phyloP scores from a whole-genome alignment of 768 basidiomycete genomes.

The Rickenella mellea region DNA sequence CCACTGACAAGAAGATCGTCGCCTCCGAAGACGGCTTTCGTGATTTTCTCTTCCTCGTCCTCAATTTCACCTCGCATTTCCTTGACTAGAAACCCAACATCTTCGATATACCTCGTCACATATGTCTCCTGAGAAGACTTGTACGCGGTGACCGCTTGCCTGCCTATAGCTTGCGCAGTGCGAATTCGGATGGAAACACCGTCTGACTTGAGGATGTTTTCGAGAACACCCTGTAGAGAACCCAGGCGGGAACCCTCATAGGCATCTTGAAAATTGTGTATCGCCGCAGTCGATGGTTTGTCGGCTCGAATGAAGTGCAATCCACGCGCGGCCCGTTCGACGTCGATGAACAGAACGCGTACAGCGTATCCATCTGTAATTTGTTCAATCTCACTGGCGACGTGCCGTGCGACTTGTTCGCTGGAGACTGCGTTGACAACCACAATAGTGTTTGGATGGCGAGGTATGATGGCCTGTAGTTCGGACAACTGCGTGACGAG shows the following conservation, averaged over 20 bases:
- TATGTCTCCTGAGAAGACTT: no score
- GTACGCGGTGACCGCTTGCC: neutral
- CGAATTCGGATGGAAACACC: no score
- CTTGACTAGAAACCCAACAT: slow-evolving; percentile 30
- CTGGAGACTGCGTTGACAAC: slow-evolving; percentile 23
- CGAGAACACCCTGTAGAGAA: neutral
- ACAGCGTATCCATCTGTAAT: slow-evolving; percentile 17
- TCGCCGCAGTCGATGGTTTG: slow-evolving; percentile 34
- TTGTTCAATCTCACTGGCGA: slow-evolving; percentile 14
- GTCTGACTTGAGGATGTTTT: neutral
- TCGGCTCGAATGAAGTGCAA: slow-evolving; percentile 37
- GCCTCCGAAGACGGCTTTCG: slow-evolving; percentile 13
- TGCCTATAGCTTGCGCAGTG: neutral
- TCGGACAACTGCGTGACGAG: slow-evolving; percentile 35
- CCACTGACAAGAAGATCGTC: slow-evolving; percentile 20
- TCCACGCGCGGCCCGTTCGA: slow-evolving; percentile 47
- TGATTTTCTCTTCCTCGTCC: slow-evolving; percentile 54
- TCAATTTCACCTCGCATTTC: slow-evolving; percentile 48
- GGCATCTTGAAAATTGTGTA: slow-evolving; percentile 59
- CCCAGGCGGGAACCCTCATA: slow-evolving; percentile 39
- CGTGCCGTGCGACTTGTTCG: slow-evolving; percentile 9
- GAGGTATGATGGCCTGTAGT: slow-evolving; percentile 17
- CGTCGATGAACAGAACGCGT: slow-evolving; percentile 41
- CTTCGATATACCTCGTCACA: no score
- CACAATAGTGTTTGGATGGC: slow-evolving; percentile 34